Conservation (phyloP, 192 early-diverging fungal species). For the Dissophora ornata region DNA sequence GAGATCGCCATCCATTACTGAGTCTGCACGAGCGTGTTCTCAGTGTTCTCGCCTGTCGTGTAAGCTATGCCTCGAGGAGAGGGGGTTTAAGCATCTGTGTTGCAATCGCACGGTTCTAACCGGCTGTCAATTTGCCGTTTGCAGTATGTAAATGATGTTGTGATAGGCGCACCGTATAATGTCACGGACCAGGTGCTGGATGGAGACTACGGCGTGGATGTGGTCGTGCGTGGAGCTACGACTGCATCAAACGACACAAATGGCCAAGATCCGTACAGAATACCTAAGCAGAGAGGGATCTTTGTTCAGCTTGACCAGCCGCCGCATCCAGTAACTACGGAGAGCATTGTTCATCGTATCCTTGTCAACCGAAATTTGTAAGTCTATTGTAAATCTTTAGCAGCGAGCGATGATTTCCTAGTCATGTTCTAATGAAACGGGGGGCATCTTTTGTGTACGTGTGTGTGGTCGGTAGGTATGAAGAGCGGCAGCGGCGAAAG, state of each 20-base stretch:
- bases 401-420: too few relatives aligned
- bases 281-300: conserved; percentile 83
- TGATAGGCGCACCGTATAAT: conserved; percentile 86
- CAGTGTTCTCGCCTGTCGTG: conserved; percentile 84
- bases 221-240: conserved; percentile 78
- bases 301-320: conserved; percentile 80
- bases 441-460: not conserved
- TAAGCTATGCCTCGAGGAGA: conserved; percentile 54
- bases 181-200: conserved; percentile 82
- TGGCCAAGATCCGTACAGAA: conserved; percentile 82
- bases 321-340: conserved; percentile 77
- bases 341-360: conserved; percentile 85
- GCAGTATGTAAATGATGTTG: conserved; percentile 92
- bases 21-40: conserved; percentile 91
- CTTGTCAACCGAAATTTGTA: conserved; percentile 81
- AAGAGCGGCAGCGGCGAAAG: conserved; percentile 77
- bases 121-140: too few relatives aligned
- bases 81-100: too few relatives aligned
- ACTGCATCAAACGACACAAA: conserved; percentile 65
- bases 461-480: conserved; percentile 53
- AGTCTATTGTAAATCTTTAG: too few relatives aligned
- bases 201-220: conserved; percentile 79
- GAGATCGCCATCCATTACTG: conserved; percentile 88
- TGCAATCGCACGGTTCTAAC: too few relatives aligned
- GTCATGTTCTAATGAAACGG: too few relatives aligned